These are phyloP conservation scores for Alternaria hordeiaustralica DNA, from an alignment of 2,329 filamentous ascomycete species.

Conservation along the genomic window DNA sequence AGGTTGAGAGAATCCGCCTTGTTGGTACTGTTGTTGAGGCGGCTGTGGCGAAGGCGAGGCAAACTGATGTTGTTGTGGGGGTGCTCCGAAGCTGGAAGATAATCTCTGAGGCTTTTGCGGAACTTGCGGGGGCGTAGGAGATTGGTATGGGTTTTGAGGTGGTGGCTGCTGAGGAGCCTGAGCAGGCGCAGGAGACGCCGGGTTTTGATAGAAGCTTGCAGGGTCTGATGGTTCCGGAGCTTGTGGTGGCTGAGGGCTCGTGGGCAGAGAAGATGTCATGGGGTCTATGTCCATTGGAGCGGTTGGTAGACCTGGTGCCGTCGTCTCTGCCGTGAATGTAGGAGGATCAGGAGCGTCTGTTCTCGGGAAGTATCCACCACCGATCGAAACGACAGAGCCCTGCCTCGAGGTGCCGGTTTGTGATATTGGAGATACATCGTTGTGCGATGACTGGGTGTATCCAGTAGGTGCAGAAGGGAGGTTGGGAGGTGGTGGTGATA, in stretches of 20 bases:
- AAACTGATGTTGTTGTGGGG: conserved; percentile 15
- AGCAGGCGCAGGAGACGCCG: conserved; percentile 46
- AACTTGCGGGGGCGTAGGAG: conserved; percentile 9
- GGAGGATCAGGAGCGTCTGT: conserved; percentile 55
- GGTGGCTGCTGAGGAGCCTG: conserved; percentile 28
- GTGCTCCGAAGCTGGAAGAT: conserved; percentile 13
- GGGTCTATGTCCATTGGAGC: conserved; percentile 41
- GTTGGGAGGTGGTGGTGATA: conserved; percentile 54
- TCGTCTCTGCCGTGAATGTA: conserved; percentile 51
- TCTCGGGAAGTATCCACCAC: conserved; percentile 65
- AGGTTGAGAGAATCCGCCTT: conserved; percentile 9
- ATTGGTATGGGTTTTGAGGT: conserved; percentile 31
- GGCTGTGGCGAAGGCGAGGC: conserved; percentile 5
- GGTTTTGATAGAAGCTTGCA: conserved; percentile 41
- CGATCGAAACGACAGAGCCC: conserved; percentile 53
- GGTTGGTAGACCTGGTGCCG: conserved; percentile 45
- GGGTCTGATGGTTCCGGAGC: conserved; percentile 32
- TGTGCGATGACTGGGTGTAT: conserved; percentile 49
- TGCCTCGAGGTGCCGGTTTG: conserved; percentile 52
- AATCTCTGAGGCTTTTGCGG: conserved; percentile 12
- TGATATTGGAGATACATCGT: conserved; percentile 62
- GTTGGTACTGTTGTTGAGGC: conserved; percentile 9
- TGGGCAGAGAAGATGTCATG: conserved; percentile 31
- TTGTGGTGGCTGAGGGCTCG: conserved; percentile 30
- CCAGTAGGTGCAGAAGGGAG: conserved; percentile 39